Percentiles rank a stretch among this genome's conserved stretches.
Evolutionary conservation across 169 alveolate genomes (phyloP).

Genomic region (Eimeria brunetti): DNA sequence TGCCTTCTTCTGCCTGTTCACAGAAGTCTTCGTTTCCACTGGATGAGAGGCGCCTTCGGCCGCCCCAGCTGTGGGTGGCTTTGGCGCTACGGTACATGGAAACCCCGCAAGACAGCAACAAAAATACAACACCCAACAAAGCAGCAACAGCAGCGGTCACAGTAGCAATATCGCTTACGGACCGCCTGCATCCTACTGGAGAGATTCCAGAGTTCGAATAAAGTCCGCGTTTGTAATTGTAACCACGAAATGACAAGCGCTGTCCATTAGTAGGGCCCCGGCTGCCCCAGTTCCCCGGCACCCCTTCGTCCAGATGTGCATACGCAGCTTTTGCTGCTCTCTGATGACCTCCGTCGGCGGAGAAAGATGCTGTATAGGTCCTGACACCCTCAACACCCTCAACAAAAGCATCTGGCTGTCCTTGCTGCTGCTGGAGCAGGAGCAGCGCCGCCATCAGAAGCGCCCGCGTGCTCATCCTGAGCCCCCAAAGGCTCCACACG

Average conservation of each 20-base stretch:
- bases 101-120: neutral
- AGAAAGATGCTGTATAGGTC: neutral
- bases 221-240: neutral
- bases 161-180: too few species aligned
- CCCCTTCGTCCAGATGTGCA: neutral
- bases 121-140: neutral
- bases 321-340: neutral
- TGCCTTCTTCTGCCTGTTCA: neutral
- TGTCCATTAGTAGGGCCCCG: neutral
- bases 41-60: neutral
- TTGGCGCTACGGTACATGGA: neutral
- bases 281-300: neutral
- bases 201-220: neutral
- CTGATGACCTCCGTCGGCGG: neutral
- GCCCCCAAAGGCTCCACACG: neutral
- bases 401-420: neutral
- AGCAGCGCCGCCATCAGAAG: neutral
- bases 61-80: neutral
- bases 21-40: neutral
- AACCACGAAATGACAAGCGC: neutral
- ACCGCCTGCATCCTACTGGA: too few species aligned
- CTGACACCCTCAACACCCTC: neutral
- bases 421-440: constrained; percentile 11
- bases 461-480: neutral
- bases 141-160: neutral